Base-by-base conservation (phyloP, 176 grass and related monocot species). In the Oryza australiensis region DNA sequence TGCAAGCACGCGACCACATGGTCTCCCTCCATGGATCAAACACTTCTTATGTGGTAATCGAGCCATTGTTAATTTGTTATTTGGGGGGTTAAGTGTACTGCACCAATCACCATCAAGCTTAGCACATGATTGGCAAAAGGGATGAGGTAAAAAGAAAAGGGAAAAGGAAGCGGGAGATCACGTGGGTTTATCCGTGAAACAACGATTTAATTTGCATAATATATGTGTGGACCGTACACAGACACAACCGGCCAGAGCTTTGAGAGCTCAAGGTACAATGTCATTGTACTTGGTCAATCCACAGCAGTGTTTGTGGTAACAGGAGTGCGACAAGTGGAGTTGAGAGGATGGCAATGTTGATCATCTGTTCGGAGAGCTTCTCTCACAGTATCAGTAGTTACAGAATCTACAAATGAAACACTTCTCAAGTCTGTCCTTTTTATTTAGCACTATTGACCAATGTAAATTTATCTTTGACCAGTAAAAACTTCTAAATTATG, bases 151-250 rank as follows among this genome's bases (percentile, higher is more conserved):
- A 8, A 38, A 13, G 2, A 8, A 33, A 18, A 40, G 3, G 3
- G 11, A 9, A 22, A 38, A 30, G 5, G n/a, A 55, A 27, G 22
- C 34, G 29, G 6, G 7, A 62, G 37, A 9, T 37, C 74, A 74
- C 59, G 81, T 11, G 28, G 18, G 42, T 63, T 79, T 68, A 80
- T 80, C 77, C 78, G 15, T 46, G 13, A 15, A 46, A 46, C 43
- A 80, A 68, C 16, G n/a, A 6, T 22, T 57, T 57, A 16, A 51
- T 6, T 37, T 53, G 0, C 64, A 28, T 0, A 32, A 32, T 26
- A 15, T 66, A 30, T 66, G n/a, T n/a, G 14, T 42, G 24, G 24
- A 22, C 11, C 75, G 41, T 46, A 51, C 70, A 32, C 5, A 13
- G 29, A 38, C 6, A 3, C 35, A 15, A 12, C 14, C 28, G 33